phyloP scores from a whole-genome alignment of 78 protist genomes.

The Polysphondylium violaceum region DNA sequence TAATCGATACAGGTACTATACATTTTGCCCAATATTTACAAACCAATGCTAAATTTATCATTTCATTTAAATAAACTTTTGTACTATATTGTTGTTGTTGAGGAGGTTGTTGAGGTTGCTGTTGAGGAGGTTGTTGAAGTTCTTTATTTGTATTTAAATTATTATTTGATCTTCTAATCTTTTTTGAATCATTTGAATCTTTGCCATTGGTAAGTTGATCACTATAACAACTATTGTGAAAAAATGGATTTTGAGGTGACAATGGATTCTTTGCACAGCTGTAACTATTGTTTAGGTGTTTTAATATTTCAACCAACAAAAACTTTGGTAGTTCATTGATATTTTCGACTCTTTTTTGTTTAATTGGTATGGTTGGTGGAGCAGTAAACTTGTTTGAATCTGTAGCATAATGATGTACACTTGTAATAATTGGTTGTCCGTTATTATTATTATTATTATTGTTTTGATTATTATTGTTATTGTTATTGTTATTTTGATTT shows the following conservation, averaged over 20 bases:
- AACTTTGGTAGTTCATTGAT: constrained; percentile 57
- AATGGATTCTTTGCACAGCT: not conserved
- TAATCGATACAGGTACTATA: constrained; percentile 38
- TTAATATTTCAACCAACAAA: constrained; percentile 49
- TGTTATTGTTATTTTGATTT: not conserved
- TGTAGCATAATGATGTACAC: not conserved
- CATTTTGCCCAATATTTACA: constrained; percentile 43
- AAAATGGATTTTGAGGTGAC: constrained; percentile 28
- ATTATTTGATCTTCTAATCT: constrained; percentile 1
- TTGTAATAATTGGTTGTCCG: not conserved
- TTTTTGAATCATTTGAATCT: constrained; percentile 1
- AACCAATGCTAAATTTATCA: constrained; percentile 20
- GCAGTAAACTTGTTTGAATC: not conserved
- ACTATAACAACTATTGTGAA: constrained; percentile 58
- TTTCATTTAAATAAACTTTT: constrained; percentile 30
- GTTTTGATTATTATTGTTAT: not conserved
- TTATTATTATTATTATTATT: not conserved
- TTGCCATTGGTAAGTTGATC: constrained; percentile 38
- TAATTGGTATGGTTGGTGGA: constrained; percentile 8
- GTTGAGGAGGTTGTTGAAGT: not conserved
- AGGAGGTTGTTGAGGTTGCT: not conserved
- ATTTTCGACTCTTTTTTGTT: not conserved
- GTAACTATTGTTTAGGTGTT: constrained; percentile 26
- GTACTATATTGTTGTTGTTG: not conserved
- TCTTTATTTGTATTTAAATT: constrained; percentile 2